Conservation (phyloP, 2,329 filamentous ascomycete species). For the Pseudogymnoascus sp. region DNA sequence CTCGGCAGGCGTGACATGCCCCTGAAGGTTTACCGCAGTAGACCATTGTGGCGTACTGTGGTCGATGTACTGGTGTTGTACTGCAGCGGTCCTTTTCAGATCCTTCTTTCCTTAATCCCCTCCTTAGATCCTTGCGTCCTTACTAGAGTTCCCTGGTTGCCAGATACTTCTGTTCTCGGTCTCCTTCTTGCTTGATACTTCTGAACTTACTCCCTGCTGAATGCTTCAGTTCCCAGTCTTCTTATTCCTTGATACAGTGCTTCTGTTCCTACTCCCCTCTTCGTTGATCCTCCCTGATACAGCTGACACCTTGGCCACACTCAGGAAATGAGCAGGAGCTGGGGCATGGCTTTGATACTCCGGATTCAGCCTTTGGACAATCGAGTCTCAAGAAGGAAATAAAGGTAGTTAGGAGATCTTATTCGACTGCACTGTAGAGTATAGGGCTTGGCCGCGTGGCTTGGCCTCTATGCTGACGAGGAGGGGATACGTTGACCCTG, state of each 20-base stretch:
- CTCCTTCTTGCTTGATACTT: neutral
- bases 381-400: neutral
- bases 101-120: neutral
- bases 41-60: constrained; percentile 35
- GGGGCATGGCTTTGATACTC: neutral
- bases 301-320: neutral
- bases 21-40: constrained; percentile 52
- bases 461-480: neutral
- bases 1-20: constrained; percentile 47
- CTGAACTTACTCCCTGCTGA: neutral
- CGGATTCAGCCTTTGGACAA: neutral
- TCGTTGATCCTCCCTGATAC: neutral
- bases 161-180: too few relatives aligned
- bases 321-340: neutral
- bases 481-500: neutral
- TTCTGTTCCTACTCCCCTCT: neutral
- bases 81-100: neutral
- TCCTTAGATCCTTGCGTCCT: neutral
- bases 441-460: neutral
- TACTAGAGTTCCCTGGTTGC: neutral
- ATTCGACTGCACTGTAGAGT: neutral
- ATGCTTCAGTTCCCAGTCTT: neutral
- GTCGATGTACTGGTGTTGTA: neutral
- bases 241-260: neutral
- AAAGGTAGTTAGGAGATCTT: neutral